Evolutionary conservation across 1,284 basidiomycete genomes (phyloP).

Genomic region (Cutaneotrichosporon mucoides): DNA sequence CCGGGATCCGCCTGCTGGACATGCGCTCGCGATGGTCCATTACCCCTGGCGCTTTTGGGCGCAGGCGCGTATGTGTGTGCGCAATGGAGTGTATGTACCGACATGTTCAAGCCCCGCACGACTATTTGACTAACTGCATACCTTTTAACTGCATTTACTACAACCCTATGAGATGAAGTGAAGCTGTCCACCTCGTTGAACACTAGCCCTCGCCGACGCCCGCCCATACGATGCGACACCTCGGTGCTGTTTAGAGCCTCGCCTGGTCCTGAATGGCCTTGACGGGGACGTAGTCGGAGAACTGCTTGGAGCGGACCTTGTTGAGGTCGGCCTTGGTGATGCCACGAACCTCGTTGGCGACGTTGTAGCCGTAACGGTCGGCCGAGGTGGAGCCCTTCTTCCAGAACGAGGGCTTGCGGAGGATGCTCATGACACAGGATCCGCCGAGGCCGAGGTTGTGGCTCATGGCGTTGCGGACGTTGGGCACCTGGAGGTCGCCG

Average conservation of each 20-base stretch:
- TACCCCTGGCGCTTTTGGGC: too few relatives aligned
- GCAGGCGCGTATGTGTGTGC: too few relatives aligned
- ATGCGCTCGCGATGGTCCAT: too few relatives aligned
- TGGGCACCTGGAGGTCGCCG: constrained; percentile 17
- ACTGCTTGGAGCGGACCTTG: constrained; percentile 14
- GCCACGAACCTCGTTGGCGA: constrained; percentile 17
- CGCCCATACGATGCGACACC: too few relatives aligned
- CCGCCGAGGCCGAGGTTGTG: constrained; percentile 24
- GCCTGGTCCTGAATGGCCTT: background rate
- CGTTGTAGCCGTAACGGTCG: constrained; percentile 17
- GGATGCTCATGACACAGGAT: constrained; percentile 17
- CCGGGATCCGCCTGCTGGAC: too few relatives aligned
- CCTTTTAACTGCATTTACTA: too few relatives aligned
- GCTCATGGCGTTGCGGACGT: constrained; percentile 16
- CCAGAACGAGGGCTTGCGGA: constrained; percentile 16
- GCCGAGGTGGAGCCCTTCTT: constrained; percentile 13
- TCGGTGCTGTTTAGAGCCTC: background rate
- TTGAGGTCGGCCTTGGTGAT: constrained; percentile 13
- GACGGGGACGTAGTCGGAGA: constrained; percentile 12
- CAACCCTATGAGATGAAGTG: too few relatives aligned
- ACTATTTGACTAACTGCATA: too few relatives aligned
- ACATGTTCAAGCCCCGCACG: too few relatives aligned
- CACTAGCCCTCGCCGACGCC: too few relatives aligned
- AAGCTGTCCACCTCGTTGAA: too few relatives aligned
- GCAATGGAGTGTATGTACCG: too few relatives aligned